Percentiles rank a stretch among this genome's conserved stretches.
These are phyloP conservation scores for Linaria vulgaris DNA, from an alignment of 257 asterid species.

Conservation along the genomic window DNA sequence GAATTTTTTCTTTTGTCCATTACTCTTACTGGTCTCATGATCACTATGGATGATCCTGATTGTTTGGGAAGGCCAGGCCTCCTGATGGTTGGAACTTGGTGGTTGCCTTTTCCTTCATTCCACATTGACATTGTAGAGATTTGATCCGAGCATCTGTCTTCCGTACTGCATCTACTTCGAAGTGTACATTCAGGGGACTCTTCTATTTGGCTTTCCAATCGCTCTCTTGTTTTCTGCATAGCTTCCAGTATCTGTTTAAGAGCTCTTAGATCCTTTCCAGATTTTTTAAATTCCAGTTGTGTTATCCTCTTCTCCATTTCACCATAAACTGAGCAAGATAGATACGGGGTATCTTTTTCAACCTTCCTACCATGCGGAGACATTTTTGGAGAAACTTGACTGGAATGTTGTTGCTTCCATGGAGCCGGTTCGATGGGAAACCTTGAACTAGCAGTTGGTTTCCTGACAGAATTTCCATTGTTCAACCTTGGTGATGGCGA, in stretches of 20 bases:
- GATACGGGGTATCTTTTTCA: conserved; percentile 32
- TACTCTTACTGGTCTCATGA: conserved; percentile 43
- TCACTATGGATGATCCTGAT: conserved; percentile 38
- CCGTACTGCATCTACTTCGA: conserved; percentile 32
- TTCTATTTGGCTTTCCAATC: conserved; percentile 43
- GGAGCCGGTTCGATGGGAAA: conserved; percentile 88
- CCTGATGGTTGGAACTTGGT: conserved; percentile 33
- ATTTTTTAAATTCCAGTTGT: conserved; percentile 72
- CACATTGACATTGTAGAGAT: conserved; percentile 28
- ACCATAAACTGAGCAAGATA: conserved; percentile 69
- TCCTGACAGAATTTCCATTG: conserved; percentile 30
- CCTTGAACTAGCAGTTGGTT: conserved; percentile 44
- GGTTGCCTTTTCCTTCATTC: conserved; percentile 29
- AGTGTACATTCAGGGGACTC: conserved; percentile 37
- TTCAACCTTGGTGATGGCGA: conserved; percentile 43
- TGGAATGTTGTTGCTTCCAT: conserved; percentile 61
- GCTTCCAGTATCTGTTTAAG: conserved; percentile 86
- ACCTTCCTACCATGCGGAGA: conserved; percentile 39
- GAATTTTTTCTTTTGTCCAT: conserved; percentile 31
- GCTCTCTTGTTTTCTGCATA: conserved; percentile 73
- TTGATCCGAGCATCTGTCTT: conserved; percentile 28
- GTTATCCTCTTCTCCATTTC: conserved; percentile 82
- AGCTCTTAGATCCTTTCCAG: conserved; percentile 89
- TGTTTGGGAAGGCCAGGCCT: conserved; percentile 39
- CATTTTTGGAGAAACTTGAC: conserved; percentile 42